A percentile compares a stretch with the other conserved stretches of the same genome.
These are phyloP conservation scores for Blastobotrys chiropterorum DNA, from an alignment of 805 yeast species.

Conservation along the genomic window DNA sequence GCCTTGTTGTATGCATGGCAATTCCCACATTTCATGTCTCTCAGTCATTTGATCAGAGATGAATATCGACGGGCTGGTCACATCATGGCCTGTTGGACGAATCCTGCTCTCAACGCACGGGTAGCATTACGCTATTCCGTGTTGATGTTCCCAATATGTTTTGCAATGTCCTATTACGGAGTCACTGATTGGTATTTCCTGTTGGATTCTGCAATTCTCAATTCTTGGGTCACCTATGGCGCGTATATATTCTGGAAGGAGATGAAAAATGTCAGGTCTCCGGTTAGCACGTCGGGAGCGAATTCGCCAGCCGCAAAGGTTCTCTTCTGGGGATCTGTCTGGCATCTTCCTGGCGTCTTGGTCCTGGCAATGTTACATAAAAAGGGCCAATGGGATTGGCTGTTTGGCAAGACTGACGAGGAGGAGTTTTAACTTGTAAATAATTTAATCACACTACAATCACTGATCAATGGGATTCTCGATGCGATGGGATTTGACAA, in stretches of 20 bases:
- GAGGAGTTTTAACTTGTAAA: constrained; percentile 6
- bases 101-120: constrained; percentile 86
- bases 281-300: constrained; percentile 9
- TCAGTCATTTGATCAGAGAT: constrained; percentile 78
- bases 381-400: constrained; percentile 89
- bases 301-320: constrained; percentile 50
- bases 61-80: constrained; percentile 93
- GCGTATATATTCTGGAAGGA: constrained; percentile 83
- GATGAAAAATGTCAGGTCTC: constrained; percentile 42
- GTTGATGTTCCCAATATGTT: constrained; percentile 91
- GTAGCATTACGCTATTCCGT: constrained; percentile 86
- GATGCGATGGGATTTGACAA: no score
- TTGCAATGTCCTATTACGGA: constrained; percentile 69
- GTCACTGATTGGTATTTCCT: constrained; percentile 79
- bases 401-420: constrained; percentile 29
- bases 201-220: constrained; percentile 73
- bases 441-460: no score
- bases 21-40: constrained; percentile 93
- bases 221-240: constrained; percentile 79
- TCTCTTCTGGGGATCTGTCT: constrained; percentile 89
- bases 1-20: constrained; percentile 94
- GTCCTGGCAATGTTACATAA: constrained; percentile 92
- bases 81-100: constrained; percentile 93
- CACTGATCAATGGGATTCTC: no score
- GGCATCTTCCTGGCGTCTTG: constrained; percentile 87